phyloP scores from a whole-genome alignment of 345 rosid species.

The Dovyalis caffra region DNA sequence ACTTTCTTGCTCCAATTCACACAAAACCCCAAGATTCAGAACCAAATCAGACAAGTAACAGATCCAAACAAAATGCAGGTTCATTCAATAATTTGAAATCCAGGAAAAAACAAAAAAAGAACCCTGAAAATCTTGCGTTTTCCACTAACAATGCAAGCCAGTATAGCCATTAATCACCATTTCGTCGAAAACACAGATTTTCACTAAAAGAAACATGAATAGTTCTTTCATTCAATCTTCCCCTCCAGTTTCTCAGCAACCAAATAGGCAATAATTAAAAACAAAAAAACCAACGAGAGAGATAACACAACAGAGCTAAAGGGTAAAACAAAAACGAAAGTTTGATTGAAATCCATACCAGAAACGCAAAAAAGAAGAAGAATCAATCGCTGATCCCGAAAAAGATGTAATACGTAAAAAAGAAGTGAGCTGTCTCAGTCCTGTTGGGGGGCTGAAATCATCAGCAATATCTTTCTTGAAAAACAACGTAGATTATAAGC shows the following conservation, averaged over 20 bases:
- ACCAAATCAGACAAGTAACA: conserved; percentile 13
- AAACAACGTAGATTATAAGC: conserved; percentile 53
- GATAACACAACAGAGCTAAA: neutral
- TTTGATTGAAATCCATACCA: conserved; percentile 30
- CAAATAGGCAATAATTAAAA: too few relatives aligned
- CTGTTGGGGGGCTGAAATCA: conserved; percentile 1
- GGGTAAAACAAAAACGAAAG: neutral
- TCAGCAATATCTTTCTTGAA: neutral
- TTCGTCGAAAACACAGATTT: neutral
- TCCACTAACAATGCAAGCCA: neutral
- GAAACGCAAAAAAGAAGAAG: conserved; percentile 12
- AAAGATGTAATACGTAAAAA: conserved; percentile 27
- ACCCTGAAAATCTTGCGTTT: neutral
- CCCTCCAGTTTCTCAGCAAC: conserved; percentile 9
- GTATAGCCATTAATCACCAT: neutral
- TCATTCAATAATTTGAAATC: neutral
- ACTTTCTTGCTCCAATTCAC: neutral
- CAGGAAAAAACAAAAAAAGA: neutral
- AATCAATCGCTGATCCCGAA: conserved; percentile 25
- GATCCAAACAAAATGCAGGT: conserved; percentile 23
- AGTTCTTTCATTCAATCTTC: neutral
- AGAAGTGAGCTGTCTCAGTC: neutral
- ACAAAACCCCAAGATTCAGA: conserved; percentile 9
- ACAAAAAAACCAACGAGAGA: neutral
- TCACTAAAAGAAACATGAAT: neutral